These are phyloP conservation scores for Spirogloea muscicola DNA, from an alignment of 139 green algal genomes.

Conservation along the genomic window DNA sequence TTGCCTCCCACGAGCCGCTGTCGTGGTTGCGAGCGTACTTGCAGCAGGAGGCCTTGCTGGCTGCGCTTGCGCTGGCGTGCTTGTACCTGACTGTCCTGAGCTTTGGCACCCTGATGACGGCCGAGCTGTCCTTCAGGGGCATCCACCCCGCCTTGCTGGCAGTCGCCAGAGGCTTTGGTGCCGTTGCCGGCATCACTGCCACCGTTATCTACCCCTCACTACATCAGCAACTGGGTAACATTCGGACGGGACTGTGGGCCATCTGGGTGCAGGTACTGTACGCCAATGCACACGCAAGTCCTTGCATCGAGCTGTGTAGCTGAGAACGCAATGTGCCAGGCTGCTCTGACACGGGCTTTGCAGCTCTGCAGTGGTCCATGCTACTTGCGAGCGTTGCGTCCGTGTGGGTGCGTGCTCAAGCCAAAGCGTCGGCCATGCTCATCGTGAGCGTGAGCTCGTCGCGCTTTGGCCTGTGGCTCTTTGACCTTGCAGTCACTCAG, in stretches of 20 bases:
- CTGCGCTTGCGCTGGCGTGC: slow-evolving; percentile 67
- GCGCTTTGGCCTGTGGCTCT: slow-evolving; percentile 73
- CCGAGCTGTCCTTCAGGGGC: slow-evolving; percentile 63
- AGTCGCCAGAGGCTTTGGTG: slow-evolving; percentile 59
- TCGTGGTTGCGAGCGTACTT: slow-evolving; percentile 57
- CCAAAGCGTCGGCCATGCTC: slow-evolving; percentile 48
- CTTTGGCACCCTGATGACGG: slow-evolving; percentile 61
- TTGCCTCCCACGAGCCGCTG: neutral
- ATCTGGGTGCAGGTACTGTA: slow-evolving; percentile 55
- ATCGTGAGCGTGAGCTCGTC: slow-evolving; percentile 63
- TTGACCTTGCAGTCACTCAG: slow-evolving; percentile 75
- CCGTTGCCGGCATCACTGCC: slow-evolving; percentile 61
- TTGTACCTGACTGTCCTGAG: slow-evolving; percentile 71
- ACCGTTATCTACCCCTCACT: slow-evolving; percentile 54
- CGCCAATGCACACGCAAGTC: neutral
- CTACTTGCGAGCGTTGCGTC: slow-evolving; percentile 37
- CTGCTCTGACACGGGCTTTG: neutral
- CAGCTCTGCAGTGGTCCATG: slow-evolving; percentile 4
- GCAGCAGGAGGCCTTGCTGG: slow-evolving; percentile 55
- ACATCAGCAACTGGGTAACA: slow-evolving; percentile 10
- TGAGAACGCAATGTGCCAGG: neutral
- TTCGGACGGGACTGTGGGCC: slow-evolving; percentile 37
- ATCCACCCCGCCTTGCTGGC: slow-evolving; percentile 62
- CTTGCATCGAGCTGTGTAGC: neutral
- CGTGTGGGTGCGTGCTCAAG: slow-evolving; percentile 23